phyloP scores from a whole-genome alignment of 495 filamentous ascomycete genomes.

The Physcia stellaris region DNA sequence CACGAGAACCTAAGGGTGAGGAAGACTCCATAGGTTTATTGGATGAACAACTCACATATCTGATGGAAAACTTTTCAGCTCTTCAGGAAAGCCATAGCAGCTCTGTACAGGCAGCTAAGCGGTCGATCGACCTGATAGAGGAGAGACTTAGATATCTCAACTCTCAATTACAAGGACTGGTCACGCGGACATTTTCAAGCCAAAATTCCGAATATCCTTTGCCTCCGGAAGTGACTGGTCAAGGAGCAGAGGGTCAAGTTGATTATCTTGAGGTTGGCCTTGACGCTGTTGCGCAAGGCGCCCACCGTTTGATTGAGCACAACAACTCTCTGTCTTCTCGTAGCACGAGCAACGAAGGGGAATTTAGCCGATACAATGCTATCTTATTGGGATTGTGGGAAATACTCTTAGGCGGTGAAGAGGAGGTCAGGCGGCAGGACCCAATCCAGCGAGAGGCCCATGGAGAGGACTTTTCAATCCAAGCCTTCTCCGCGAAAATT shows the following conservation, averaged over 20 bases:
- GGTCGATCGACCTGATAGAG: constrained; percentile 21
- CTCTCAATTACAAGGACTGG: constrained; percentile 34
- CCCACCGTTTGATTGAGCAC: constrained; percentile 18
- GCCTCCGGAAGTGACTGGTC: constrained; percentile 31
- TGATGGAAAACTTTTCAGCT: constrained; percentile 30
- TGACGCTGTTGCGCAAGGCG: constrained; percentile 22
- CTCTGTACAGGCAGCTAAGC: constrained; percentile 8
- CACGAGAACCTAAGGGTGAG: constrained; percentile 11
- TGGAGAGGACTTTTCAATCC: constrained; percentile 49
- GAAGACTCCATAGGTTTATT: constrained; percentile 15
- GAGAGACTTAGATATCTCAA: constrained; percentile 37
- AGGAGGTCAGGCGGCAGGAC: constrained; percentile 41
- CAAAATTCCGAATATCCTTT: constrained; percentile 31
- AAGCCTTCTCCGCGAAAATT: constrained; percentile 59
- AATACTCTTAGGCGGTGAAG: constrained; percentile 49
- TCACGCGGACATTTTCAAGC: constrained; percentile 32
- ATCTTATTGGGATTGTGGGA: constrained; percentile 60
- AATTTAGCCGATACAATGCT: constrained; percentile 41
- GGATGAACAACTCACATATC: constrained; percentile 36
- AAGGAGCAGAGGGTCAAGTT: constrained; percentile 37
- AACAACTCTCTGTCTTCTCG: constrained; percentile 4
- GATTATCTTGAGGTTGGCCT: constrained; percentile 33
- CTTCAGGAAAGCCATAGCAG: constrained; percentile 22
- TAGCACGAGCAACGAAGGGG: constrained; percentile 16
- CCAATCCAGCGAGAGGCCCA: constrained; percentile 31